phyloP scores from a whole-genome alignment of 225 moss, liverwort and hornwort species.

The Pseudisothecium myosuroides region DNA sequence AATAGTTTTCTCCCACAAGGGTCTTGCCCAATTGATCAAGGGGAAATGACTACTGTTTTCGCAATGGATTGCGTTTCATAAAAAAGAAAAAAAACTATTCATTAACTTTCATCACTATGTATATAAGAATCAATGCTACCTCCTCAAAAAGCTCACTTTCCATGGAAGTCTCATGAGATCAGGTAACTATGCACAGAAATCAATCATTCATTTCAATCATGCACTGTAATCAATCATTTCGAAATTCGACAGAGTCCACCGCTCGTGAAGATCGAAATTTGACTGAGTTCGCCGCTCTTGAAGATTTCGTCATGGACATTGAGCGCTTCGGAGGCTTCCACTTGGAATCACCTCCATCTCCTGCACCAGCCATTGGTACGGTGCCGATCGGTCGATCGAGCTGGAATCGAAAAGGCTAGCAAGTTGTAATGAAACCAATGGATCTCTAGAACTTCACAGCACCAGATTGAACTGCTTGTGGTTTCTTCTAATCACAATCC shows the following conservation, averaged over 20 bases:
- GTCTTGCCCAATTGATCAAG: neutral
- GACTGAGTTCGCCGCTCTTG: neutral
- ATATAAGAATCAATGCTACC: too few species aligned
- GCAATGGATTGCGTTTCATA: neutral
- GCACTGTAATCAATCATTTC: neutral
- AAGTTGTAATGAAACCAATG: neutral
- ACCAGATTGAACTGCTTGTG: neutral
- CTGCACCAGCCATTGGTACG: neutral
- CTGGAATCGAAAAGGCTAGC: neutral
- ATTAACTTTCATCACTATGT: neutral
- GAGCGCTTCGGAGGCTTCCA: neutral
- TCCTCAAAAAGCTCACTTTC: neutral
- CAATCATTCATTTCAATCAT: too few species aligned
- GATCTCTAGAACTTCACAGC: neutral
- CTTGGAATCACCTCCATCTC: neutral
- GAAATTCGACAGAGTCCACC: too few species aligned
- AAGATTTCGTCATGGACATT: neutral
- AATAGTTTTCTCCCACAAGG: neutral
- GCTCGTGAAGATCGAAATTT: neutral
- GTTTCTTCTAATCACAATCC: neutral
- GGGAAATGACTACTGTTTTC: neutral
- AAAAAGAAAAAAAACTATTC: too few species aligned
- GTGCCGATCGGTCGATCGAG: neutral
- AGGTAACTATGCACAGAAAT: neutral
- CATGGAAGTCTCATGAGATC: neutral